Evolutionary conservation across 768 basidiomycete species (phyloP).

Genomic region (Zangia roseola): DNA sequence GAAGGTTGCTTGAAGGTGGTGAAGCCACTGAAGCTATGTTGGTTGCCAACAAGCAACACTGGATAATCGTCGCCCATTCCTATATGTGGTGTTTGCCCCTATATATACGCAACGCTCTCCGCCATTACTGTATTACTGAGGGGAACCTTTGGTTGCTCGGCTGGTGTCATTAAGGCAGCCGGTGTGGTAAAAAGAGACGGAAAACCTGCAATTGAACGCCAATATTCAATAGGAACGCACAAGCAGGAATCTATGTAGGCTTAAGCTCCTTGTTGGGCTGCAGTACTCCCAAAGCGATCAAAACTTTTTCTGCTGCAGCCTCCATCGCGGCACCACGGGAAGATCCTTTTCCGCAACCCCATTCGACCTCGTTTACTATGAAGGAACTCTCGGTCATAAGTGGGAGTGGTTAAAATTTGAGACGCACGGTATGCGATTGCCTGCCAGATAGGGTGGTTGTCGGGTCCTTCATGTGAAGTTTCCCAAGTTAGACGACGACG

Average conservation of each 20-base stretch:
- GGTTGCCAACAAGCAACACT: background rate
- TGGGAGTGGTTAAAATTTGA: background rate
- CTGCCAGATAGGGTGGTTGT: constrained; percentile 23
- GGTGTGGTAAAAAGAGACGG: no score
- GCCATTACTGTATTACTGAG: no score
- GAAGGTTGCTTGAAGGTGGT: background rate
- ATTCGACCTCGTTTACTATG: constrained; percentile 20
- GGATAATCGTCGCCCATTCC: constrained; percentile 5
- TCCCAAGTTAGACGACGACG: constrained; percentile 19
- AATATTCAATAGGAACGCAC: background rate
- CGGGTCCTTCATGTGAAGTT: constrained; percentile 11
- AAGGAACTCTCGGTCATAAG: background rate
- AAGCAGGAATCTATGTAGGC: background rate
- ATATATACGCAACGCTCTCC: background rate
- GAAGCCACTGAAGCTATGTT: background rate
- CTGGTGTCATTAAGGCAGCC: no score
- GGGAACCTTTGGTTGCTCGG: no score
- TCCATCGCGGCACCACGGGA: constrained; percentile 23
- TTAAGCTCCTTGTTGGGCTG: background rate
- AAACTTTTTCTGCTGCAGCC: constrained; percentile 16
- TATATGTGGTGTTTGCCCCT: constrained; percentile 18
- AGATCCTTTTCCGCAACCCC: constrained; percentile 20
- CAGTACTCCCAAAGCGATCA: constrained; percentile 10
- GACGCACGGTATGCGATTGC: constrained; percentile 23
- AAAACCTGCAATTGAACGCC: no score